phyloP scores from a whole-genome alignment of 2,329 filamentous ascomycete species.

The Shiraia sp. region DNA sequence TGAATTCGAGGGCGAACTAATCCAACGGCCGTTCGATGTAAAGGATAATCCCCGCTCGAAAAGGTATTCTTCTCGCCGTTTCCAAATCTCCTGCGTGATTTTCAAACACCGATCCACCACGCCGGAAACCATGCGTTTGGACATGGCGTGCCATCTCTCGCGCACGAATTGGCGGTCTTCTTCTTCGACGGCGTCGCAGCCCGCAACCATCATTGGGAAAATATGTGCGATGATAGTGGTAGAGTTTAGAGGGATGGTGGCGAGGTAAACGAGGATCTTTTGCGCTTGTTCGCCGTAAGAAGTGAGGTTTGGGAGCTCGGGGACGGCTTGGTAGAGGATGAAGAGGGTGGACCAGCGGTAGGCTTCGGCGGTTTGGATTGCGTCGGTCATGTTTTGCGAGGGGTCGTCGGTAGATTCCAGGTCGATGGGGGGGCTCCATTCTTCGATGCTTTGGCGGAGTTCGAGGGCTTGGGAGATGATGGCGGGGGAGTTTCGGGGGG shows the following conservation, averaged over 20 bases:
- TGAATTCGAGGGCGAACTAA: slow-evolving; percentile 1
- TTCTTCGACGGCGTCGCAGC: slow-evolving; percentile 62
- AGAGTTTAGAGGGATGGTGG: slow-evolving; percentile 64
- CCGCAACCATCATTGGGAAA: slow-evolving; percentile 67
- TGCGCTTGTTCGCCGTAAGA: slow-evolving; percentile 61
- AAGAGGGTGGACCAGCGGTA: slow-evolving; percentile 68
- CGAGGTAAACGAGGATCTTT: slow-evolving; percentile 63
- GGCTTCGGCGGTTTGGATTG: slow-evolving; percentile 67
- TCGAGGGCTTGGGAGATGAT: slow-evolving; percentile 65
- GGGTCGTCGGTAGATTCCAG: slow-evolving; percentile 65
- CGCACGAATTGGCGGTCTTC: slow-evolving; percentile 67
- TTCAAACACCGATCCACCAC: slow-evolving; percentile 67
- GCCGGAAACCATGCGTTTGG: slow-evolving; percentile 64
- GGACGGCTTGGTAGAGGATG: slow-evolving; percentile 68
- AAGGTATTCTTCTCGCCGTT: slow-evolving; percentile 61
- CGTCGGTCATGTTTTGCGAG: slow-evolving; percentile 62
- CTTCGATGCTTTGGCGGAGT: slow-evolving; percentile 62
- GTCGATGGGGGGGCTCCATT: slow-evolving; percentile 60
- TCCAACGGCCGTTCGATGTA: slow-evolving; percentile 5
- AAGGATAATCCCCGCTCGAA: slow-evolving; percentile 24
- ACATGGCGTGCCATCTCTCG: slow-evolving; percentile 65
- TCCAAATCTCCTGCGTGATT: slow-evolving; percentile 68
- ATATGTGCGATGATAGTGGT: slow-evolving; percentile 70
- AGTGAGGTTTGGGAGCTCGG: slow-evolving; percentile 64
- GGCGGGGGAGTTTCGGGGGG: slow-evolving; percentile 59